Conservation (phyloP, 345 rosid genomes). For the Dipteronia sinensis region DNA sequence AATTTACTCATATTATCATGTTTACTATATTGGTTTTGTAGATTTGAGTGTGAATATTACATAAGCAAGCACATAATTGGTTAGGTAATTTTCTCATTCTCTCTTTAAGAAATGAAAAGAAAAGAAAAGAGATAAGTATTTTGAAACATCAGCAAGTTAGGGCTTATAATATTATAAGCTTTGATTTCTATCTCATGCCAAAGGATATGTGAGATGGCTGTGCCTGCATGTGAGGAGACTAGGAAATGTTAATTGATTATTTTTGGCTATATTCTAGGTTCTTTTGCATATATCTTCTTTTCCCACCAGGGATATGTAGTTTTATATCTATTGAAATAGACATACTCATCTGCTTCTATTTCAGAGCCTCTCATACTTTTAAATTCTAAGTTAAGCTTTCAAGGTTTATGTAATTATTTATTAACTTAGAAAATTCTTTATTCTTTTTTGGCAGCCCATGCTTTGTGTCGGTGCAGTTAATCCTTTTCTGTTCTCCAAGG, state of each 20-base stretch:
- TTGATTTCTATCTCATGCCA: neutral
- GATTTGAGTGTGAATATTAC: conserved; percentile 6
- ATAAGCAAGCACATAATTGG: neutral
- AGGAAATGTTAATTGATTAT: neutral
- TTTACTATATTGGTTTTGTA: neutral
- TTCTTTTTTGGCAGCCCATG: conserved; percentile 72
- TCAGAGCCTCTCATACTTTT: neutral
- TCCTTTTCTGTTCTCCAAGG: conserved; percentile 83
- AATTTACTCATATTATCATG: conserved; percentile 15
- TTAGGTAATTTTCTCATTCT: too few species aligned
- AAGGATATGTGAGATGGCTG: conserved; percentile 14
- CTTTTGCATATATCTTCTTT: neutral
- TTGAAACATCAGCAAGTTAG: neutral
- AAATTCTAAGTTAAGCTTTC: neutral
- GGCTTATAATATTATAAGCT: neutral
- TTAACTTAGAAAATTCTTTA: conserved; percentile 23
- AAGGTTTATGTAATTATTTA: conserved; percentile 3
- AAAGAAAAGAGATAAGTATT: neutral
- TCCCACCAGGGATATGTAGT: neutral
- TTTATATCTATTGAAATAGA: neutral
- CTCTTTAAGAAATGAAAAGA: neutral
- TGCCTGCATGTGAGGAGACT: conserved; percentile 8
- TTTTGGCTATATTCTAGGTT: neutral
- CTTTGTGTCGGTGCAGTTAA: conserved; percentile 96
- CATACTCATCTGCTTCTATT: neutral